A percentile compares a stretch with the other conserved stretches of the same genome.
phyloP scores from a whole-genome alignment of 257 asterid species.

The Orobanche coerulescens region DNA sequence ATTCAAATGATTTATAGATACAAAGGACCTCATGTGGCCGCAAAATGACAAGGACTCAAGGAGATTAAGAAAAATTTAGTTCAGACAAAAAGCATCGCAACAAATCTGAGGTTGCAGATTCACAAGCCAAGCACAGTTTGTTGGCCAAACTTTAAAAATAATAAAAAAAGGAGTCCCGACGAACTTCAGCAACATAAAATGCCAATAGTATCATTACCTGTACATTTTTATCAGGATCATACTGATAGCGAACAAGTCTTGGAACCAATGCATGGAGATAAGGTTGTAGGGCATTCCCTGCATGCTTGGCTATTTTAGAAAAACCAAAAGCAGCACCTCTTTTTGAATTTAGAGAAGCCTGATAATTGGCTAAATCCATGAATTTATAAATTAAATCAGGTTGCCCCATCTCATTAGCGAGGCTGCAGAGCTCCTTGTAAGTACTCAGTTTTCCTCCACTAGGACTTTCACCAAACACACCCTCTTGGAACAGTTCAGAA shows the following conservation, averaged over 20 bases:
- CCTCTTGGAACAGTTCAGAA: constrained; percentile 88
- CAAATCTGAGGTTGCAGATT: neutral
- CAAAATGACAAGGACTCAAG: no score
- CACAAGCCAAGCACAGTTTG: constrained; percentile 1
- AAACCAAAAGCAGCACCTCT: constrained; percentile 99
- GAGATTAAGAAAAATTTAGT: constrained; percentile 3
- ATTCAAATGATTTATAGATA: neutral
- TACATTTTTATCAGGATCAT: constrained; percentile 97
- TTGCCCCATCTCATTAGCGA: constrained; percentile 98
- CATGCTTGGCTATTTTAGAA: constrained; percentile 95
- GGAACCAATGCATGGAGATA: constrained; percentile 75
- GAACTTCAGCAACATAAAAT: constrained; percentile 2
- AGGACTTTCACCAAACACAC: constrained; percentile 90
- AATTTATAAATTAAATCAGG: constrained; percentile 94
- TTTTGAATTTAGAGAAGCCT: constrained; percentile 88
- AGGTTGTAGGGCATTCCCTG: constrained; percentile 95
- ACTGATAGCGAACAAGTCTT: constrained; percentile 89
- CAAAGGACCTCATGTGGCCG: constrained; percentile 10
- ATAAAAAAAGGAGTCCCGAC: neutral
- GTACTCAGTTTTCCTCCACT: constrained; percentile 92
- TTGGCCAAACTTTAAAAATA: neutral
- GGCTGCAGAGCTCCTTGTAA: constrained; percentile 91
- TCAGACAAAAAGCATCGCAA: constrained; percentile 5
- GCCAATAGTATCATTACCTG: constrained; percentile 48
- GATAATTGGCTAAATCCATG: constrained; percentile 97